These are phyloP conservation scores for Trichosporon coremiiforme DNA, from an alignment of 1,284 basidiomycete species.

Conservation along the genomic window DNA sequence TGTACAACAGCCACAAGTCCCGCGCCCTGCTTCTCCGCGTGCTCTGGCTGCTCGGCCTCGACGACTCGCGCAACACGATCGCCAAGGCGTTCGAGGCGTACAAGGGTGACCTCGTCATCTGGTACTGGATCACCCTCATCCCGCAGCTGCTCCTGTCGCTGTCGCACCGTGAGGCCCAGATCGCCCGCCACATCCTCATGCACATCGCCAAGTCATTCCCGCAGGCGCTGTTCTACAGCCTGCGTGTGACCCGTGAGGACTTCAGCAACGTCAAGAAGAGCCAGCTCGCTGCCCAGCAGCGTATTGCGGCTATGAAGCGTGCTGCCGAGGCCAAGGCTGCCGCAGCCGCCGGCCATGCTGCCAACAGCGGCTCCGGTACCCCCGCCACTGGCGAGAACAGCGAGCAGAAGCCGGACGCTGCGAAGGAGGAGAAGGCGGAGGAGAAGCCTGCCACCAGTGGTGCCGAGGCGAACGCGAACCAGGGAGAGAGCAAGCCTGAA, in stretches of 20 bases:
- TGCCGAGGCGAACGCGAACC: slow-evolving; percentile 30
- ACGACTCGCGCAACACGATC: slow-evolving; percentile 72
- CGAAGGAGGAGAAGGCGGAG: slow-evolving; percentile 37
- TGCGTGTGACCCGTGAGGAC: slow-evolving; percentile 91
- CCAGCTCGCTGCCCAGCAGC: slow-evolving; percentile 35
- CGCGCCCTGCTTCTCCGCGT: slow-evolving; percentile 88
- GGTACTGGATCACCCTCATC: slow-evolving; percentile 99
- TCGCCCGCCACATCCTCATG: slow-evolving; percentile 84
- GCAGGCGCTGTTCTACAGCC: slow-evolving; percentile 95
- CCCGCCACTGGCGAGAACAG: slow-evolving; percentile 51
- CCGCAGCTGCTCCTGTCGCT: slow-evolving; percentile 93
- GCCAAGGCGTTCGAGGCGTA: slow-evolving; percentile 92
- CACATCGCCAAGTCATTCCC: slow-evolving; percentile 92
- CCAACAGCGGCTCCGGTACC: too few relatives aligned
- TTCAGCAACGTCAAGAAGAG: slow-evolving; percentile 60
- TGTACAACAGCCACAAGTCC: slow-evolving; percentile 94
- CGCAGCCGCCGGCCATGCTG: slow-evolving; percentile 52
- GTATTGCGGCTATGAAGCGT: slow-evolving; percentile 30
- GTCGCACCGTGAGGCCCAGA: slow-evolving; percentile 87
- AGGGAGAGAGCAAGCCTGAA: slow-evolving; percentile 26
- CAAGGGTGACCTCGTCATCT: slow-evolving; percentile 93
- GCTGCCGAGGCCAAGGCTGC: slow-evolving; percentile 49
- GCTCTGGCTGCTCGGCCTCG: slow-evolving; percentile 93
- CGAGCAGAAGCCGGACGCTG: slow-evolving; percentile 30
- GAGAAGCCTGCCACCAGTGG: slow-evolving; percentile 27